Evolutionary conservation across 2,329 filamentous ascomycete species (phyloP).

Genomic region (Nakataea oryzae): DNA sequence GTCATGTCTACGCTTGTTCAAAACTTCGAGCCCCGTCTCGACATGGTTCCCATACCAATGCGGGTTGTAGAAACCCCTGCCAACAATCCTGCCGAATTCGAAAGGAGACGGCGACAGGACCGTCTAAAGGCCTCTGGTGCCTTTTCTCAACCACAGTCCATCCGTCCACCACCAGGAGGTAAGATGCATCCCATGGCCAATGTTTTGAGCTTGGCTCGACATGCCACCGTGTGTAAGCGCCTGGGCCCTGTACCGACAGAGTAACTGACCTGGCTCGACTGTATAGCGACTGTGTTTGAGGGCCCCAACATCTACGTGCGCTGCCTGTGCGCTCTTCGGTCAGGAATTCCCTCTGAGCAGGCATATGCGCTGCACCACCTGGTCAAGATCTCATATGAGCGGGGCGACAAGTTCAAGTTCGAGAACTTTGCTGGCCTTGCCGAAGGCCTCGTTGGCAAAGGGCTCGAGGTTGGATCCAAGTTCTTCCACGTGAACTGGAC

Average conservation of each 20-base stretch:
- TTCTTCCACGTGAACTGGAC: conserved; percentile 80
- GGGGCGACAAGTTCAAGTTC: conserved; percentile 92
- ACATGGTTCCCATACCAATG: conserved; percentile 51
- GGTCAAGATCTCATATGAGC: conserved; percentile 89
- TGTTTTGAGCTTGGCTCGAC: neutral
- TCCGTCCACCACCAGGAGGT: conserved; percentile 43
- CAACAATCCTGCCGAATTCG: conserved; percentile 62
- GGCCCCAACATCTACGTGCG: conserved; percentile 88
- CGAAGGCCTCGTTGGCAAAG: conserved; percentile 79
- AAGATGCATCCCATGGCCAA: conserved; percentile 21
- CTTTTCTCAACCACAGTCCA: conserved; percentile 41
- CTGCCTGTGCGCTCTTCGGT: conserved; percentile 74
- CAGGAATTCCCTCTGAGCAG: conserved; percentile 68
- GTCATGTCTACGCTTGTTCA: conserved; percentile 50
- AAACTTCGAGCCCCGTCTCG: conserved; percentile 56
- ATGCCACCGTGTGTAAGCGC: neutral
- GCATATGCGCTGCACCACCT: conserved; percentile 89
- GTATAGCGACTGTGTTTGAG: conserved; percentile 44
- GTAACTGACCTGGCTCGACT: neutral
- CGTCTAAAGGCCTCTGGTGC: conserved; percentile 26
- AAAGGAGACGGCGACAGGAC: conserved; percentile 39
- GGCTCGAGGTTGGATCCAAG: conserved; percentile 64
- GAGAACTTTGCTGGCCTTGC: conserved; percentile 83
- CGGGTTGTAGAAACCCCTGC: conserved; percentile 66
- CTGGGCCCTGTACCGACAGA: conserved; percentile 9